These are phyloP conservation scores for Hortiboletus rubellus DNA, from an alignment of 1,284 basidiomycete species.

Conservation along the genomic window DNA sequence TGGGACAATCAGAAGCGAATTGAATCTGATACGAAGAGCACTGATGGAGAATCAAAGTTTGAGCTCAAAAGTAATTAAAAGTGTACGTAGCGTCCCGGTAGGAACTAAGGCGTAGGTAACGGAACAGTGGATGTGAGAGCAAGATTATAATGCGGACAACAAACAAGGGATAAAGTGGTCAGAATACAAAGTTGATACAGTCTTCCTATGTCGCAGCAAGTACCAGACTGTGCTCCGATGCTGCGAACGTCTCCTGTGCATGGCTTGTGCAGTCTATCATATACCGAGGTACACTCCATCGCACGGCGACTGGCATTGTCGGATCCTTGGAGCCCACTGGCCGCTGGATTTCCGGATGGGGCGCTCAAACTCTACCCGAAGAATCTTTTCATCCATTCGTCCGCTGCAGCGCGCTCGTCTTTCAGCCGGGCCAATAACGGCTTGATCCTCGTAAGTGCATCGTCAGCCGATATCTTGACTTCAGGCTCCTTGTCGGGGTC, in stretches of 20 bases:
- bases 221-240: constrained; percentile 2
- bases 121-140: constrained; percentile 15
- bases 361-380: constrained; percentile 31
- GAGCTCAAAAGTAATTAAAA: constrained; percentile 24
- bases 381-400: constrained; percentile 52
- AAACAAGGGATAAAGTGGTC: constrained; percentile 17
- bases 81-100: constrained; percentile 22
- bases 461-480: constrained; percentile 48
- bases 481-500: constrained; percentile 47
- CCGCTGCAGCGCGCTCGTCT: constrained; percentile 58
- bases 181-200: constrained; percentile 28
- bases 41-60: constrained; percentile 19
- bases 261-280: constrained; percentile 4
- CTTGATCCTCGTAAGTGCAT: constrained; percentile 66
- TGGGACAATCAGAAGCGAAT: constrained; percentile 6
- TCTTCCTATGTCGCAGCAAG: constrained; percentile 23
- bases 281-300: constrained; percentile 7
- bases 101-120: constrained; percentile 27
- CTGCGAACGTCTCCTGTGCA: constrained; percentile 10
- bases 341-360: background rate
- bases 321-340: constrained; percentile 3
- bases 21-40: constrained; percentile 7
- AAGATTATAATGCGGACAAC: constrained; percentile 17
- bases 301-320: constrained; percentile 13
- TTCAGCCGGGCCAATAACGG: constrained; percentile 53